A percentile compares a stretch with the other conserved stretches of the same genome.
Conservation (phyloP, 1,284 basidiomycete genomes). For the Cutaneotrichosporon cutaneum region DNA sequence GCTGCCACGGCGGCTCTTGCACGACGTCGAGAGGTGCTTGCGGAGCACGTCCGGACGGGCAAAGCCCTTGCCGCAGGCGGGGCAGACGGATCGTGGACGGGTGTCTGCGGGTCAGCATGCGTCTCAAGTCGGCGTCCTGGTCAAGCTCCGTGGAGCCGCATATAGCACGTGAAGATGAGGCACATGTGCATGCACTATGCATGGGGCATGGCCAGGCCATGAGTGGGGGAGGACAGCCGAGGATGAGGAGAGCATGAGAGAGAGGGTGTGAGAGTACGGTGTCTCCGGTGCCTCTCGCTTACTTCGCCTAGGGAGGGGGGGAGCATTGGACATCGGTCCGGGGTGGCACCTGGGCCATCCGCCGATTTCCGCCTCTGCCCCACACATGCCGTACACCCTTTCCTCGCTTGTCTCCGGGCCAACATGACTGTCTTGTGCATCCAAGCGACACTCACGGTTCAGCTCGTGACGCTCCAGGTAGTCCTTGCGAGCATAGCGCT, state of each 20-base stretch:
- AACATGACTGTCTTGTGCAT: background rate
- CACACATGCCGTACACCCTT: background rate
- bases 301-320: background rate
- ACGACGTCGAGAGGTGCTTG: constrained; percentile 29
- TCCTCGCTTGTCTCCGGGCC: background rate
- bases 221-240: background rate
- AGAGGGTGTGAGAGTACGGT: background rate
- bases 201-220: background rate
- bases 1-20: constrained; percentile 24
- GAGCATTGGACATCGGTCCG: background rate
- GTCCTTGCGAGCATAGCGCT: constrained; percentile 28
- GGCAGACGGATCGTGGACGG: constrained; percentile 23
- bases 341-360: background rate
- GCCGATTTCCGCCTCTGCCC: too few relatives aligned
- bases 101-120: constrained; percentile 15
- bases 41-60: constrained; percentile 28
- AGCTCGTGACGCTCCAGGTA: constrained; percentile 29
- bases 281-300: background rate
- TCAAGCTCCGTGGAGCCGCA: background rate
- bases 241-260: background rate
- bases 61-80: constrained; percentile 29
- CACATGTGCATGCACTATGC: background rate
- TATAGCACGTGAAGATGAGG: background rate
- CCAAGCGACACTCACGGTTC: constrained; percentile 23
- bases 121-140: background rate